Conservation (phyloP, 257 asterid species). For the Solanum chilense region DNA sequence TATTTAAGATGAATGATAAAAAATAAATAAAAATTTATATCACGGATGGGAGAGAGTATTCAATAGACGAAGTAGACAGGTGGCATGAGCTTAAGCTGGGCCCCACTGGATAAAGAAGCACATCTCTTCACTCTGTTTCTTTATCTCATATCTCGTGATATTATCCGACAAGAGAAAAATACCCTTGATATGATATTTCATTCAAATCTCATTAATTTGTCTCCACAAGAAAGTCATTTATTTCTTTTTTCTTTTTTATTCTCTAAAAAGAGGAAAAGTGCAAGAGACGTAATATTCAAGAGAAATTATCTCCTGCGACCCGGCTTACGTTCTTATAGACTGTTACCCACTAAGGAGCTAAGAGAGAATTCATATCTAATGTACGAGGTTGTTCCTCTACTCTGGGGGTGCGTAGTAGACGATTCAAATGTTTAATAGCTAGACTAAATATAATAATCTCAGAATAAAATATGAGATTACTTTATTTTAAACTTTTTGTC, state of each 20-base stretch:
- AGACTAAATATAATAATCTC: neutral
- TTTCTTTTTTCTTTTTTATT: neutral
- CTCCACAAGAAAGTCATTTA: neutral
- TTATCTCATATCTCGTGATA: neutral
- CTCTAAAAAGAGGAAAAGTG: neutral
- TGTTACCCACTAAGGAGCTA: neutral
- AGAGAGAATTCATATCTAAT: neutral
- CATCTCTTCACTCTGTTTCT: neutral
- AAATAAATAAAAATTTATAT: neutral
- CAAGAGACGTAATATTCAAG: neutral
- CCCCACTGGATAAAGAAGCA: constrained; percentile 6
- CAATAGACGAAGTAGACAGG: constrained; percentile 3
- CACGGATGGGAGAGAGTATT: neutral
- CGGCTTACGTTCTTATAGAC: neutral
- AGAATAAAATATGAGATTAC: neutral
- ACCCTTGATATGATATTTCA: neutral
- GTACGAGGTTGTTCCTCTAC: neutral
- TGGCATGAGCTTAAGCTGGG: constrained; percentile 2
- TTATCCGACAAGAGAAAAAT: neutral
- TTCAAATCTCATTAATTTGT: neutral
- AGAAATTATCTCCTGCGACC: neutral
- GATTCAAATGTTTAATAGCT: neutral
- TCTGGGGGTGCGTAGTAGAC: neutral
- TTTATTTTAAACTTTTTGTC: neutral
- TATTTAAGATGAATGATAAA: neutral